Base-by-base conservation (phyloP, 805 yeast species). In the Wickerhamomyces mucosus region DNA sequence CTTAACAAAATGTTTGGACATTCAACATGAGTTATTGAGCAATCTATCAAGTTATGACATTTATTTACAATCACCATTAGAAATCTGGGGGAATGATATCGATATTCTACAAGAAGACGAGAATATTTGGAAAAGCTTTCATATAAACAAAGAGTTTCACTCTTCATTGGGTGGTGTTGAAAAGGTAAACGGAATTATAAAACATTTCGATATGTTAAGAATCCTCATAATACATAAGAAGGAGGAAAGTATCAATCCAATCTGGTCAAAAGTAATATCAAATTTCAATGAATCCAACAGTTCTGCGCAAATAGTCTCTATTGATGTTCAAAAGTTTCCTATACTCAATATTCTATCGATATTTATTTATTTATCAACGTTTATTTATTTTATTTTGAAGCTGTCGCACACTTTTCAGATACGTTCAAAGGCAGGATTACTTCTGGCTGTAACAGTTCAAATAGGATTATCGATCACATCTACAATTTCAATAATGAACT, bases 401-500 rank as follows among this genome's bases (percentile, higher is more conserved):
- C 38, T 68, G n/a, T 40, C 56, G 11, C 65, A 63, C 33, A 39
- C 67, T 17, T 55, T 59, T 18, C 48, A 63, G 11, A 64, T 69
- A 8, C 63, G 61, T 29, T 70, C 76, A 5, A 59, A 62, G 42
- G 23, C 51, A 1, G 76, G 78, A 0, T 47, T 72, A 6, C 38
- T 66, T 6, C 20, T 60, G 3, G 74, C 75, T 3, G 64, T 61
- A 31, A 14, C 50, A 2, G 68, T 63, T 4, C 65, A 72, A 41
- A 38, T 56, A 18, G 16, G 38, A 1, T 40, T 71, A 13, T 43
- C 75, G 2, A 33, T 63, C 2, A 46, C 60, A 18, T 55, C 73
- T 1, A 56, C 75, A 9, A 54, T 63, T 0, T 59, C 75, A 0
- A 26, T 69, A 3, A 55, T 68, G 1, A 57, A 65, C 1, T 55